Percentiles rank a stretch among this genome's conserved stretches.
Conservation (phyloP, 2,329 filamentous ascomycete genomes). For the Botrytis sinoallii region DNA sequence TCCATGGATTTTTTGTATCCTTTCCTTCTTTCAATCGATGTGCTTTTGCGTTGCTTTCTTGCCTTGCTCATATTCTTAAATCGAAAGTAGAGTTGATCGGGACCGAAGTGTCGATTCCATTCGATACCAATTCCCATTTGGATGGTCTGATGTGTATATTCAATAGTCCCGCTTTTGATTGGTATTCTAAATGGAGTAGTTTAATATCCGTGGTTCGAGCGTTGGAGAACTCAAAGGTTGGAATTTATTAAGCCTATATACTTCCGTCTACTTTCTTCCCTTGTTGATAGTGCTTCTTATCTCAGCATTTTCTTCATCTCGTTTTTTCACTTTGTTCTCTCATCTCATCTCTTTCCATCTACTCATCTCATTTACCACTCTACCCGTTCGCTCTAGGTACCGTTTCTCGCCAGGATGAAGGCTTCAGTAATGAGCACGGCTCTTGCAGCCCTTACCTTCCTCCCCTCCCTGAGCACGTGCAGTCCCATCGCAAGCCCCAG, state of each 20-base stretch:
- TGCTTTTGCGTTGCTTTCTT: neutral
- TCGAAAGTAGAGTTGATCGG: neutral
- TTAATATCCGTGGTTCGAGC: conserved; percentile 6
- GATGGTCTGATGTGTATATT: neutral
- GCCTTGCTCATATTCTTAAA: no score
- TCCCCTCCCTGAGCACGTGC: conserved; percentile 5
- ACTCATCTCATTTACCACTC: neutral
- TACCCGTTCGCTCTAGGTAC: neutral
- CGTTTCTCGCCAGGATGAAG: neutral
- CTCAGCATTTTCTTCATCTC: neutral
- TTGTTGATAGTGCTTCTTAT: neutral
- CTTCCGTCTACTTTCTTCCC: neutral
- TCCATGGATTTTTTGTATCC: neutral
- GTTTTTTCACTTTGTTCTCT: neutral
- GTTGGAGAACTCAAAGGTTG: neutral
- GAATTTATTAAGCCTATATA: neutral
- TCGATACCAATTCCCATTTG: neutral
- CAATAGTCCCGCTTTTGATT: neutral
- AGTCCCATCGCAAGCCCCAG: neutral
- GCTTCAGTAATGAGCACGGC: neutral
- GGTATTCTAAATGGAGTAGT: neutral
- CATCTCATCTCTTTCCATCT: neutral
- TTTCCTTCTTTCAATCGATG: neutral
- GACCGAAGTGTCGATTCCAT: neutral
- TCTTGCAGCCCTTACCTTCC: neutral